These are phyloP conservation scores for Spathaspora boniae DNA, from an alignment of 805 yeast species.

Conservation along the genomic window DNA sequence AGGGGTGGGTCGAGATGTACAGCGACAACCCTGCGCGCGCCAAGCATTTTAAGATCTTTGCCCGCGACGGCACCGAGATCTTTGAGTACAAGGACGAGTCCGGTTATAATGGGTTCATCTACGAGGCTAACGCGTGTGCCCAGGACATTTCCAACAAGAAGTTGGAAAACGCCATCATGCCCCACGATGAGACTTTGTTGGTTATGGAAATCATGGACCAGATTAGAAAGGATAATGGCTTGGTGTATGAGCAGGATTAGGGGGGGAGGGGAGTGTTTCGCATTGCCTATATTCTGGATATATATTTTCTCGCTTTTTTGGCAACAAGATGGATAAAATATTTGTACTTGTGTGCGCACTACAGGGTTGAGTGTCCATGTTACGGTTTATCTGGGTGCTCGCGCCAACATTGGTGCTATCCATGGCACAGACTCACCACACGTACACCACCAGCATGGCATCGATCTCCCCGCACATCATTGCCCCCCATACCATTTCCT, in stretches of 20 bases:
- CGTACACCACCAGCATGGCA: too few species aligned
- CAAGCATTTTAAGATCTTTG: constrained; percentile 27
- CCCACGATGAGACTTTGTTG: constrained; percentile 44
- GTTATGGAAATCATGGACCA: constrained; percentile 49
- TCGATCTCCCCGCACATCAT: too few species aligned
- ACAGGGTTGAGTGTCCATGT: too few species aligned
- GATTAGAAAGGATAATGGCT: constrained; percentile 41
- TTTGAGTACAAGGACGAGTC: constrained; percentile 30
- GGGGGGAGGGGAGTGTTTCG: background rate
- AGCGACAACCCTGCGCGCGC: constrained; percentile 34
- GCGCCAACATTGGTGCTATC: too few species aligned
- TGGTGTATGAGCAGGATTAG: constrained; percentile 16
- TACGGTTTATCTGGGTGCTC: too few species aligned
- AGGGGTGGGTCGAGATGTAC: constrained; percentile 28
- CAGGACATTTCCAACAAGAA: constrained; percentile 39
- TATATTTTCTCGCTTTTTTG: background rate
- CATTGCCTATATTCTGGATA: background rate
- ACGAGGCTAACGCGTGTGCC: constrained; percentile 56
- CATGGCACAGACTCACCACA: too few species aligned
- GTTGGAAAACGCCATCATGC: constrained; percentile 31
- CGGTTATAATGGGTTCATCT: constrained; percentile 47
- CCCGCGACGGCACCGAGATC: constrained; percentile 21
- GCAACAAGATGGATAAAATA: background rate
- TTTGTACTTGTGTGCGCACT: too few species aligned
- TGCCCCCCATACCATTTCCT: too few species aligned